phyloP scores from a whole-genome alignment of 495 filamentous ascomycete species.

The Thozetella sp. region DNA sequence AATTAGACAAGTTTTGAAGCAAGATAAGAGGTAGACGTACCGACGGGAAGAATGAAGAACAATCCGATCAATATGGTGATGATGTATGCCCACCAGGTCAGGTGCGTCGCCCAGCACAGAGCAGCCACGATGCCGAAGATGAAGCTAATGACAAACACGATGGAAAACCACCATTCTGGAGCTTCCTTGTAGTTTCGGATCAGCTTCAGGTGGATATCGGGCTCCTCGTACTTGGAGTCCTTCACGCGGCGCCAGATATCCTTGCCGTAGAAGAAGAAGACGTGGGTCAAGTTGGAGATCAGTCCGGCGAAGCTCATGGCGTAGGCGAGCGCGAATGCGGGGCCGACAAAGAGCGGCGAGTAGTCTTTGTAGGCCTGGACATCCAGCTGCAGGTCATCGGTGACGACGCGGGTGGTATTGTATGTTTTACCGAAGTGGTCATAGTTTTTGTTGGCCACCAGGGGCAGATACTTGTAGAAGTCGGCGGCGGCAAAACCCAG shows the following conservation, averaged over 20 bases:
- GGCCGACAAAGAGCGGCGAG: constrained; percentile 63
- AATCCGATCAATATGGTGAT: constrained; percentile 59
- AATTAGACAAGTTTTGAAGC: background rate
- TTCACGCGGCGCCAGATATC: constrained; percentile 56
- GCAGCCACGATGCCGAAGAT: constrained; percentile 51
- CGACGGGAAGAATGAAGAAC: constrained; percentile 55
- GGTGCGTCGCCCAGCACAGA: constrained; percentile 62
- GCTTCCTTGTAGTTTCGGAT: constrained; percentile 60
- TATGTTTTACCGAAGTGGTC: constrained; percentile 61
- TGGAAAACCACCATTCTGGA: constrained; percentile 56
- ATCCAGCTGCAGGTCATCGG: constrained; percentile 44
- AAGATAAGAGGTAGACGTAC: background rate
- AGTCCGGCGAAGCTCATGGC: constrained; percentile 71
- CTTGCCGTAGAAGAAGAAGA: constrained; percentile 62
- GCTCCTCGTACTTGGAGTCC: constrained; percentile 54
- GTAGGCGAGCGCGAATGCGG: constrained; percentile 64
- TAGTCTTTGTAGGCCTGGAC: constrained; percentile 55
- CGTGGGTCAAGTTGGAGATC: constrained; percentile 65
- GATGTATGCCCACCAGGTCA: constrained; percentile 67
- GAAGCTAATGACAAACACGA: constrained; percentile 41
- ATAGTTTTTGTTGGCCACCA: constrained; percentile 55
- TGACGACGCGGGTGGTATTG: constrained; percentile 54
- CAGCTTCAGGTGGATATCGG: constrained; percentile 67
- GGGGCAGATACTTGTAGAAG: constrained; percentile 61
- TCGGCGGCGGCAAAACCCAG: constrained; percentile 67